These are phyloP conservation scores for Drechslerella stenobrocha DNA, from an alignment of 2,329 filamentous ascomycete genomes.

Conservation along the genomic window DNA sequence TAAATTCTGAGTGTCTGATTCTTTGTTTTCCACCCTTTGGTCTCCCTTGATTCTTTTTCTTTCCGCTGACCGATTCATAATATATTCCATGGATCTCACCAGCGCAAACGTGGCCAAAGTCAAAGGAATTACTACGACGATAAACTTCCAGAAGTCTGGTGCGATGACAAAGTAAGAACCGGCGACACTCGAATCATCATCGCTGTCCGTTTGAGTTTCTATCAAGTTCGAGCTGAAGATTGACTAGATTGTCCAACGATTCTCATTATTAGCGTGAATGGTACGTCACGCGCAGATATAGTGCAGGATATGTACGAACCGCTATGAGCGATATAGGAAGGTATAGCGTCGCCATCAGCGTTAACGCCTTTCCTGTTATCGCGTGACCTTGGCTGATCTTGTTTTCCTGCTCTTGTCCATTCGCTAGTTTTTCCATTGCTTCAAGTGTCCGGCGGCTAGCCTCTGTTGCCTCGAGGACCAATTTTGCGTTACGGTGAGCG, in stretches of 20 bases:
- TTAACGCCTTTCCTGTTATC: not conserved
- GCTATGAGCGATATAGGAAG: not conserved
- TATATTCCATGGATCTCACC: not conserved
- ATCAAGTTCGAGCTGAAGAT: slow-evolving; percentile 1
- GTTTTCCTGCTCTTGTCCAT: not conserved
- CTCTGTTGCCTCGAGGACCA: not conserved
- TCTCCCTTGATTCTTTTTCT: not conserved
- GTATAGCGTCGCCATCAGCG: not conserved
- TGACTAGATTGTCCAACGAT: not conserved
- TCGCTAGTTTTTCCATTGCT: not conserved
- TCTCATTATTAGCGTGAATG: not conserved
- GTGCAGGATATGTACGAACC: not conserved
- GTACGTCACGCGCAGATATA: not conserved
- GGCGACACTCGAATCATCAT: not conserved
- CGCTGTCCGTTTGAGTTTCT: not conserved
- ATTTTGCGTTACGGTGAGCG: not conserved
- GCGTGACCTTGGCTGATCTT: not conserved
- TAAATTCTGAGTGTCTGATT: not conserved
- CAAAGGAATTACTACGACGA: not conserved
- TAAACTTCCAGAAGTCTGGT: slow-evolving; percentile 2
- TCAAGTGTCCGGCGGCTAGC: not conserved
- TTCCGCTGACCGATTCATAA: not conserved
- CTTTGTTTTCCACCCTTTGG: not conserved
- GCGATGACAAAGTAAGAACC: not conserved
- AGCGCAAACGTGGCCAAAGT: not conserved